These are phyloP conservation scores for Tuctoria greenei DNA, from an alignment of 176 grass and related monocot species.

Conservation along the genomic window DNA sequence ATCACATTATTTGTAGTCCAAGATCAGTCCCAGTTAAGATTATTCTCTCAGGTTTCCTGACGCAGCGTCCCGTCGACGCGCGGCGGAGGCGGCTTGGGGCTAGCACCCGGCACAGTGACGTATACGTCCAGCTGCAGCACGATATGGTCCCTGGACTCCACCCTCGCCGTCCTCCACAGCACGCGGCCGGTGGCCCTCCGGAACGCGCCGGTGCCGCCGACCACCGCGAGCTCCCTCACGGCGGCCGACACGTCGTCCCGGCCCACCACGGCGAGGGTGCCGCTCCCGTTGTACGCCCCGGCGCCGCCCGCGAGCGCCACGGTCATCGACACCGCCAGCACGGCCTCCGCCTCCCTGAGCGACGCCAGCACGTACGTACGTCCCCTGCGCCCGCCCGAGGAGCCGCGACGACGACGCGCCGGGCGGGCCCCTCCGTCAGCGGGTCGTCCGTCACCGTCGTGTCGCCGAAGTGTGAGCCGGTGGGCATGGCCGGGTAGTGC, in stretches of 20 bases:
- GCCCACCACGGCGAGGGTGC: conserved; percentile 37
- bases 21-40: neutral
- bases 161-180: conserved; percentile 37
- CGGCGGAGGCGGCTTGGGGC: neutral
- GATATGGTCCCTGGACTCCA: conserved; percentile 38
- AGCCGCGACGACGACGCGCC: conserved; percentile 29
- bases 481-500: conserved; percentile 34
- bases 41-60: neutral
- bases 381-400: conserved; percentile 45
- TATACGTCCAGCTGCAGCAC: conserved; percentile 50
- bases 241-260: conserved; percentile 7
- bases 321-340: conserved; percentile 31
- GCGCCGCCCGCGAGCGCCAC: conserved; percentile 21
- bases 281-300: conserved; percentile 38
- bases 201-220: conserved; percentile 50
- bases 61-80: neutral
- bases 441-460: conserved; percentile 48
- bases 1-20: neutral
- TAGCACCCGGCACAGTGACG: conserved; percentile 31
- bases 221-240: conserved; percentile 40
- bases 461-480: conserved; percentile 45
- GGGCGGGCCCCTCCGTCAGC: conserved; percentile 36
- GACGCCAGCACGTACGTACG: conserved; percentile 28
- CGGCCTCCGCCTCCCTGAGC: conserved; percentile 17
- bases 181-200: conserved; percentile 37